phyloP scores from a whole-genome alignment of 768 basidiomycete species.

The Lactarius evosmus region DNA sequence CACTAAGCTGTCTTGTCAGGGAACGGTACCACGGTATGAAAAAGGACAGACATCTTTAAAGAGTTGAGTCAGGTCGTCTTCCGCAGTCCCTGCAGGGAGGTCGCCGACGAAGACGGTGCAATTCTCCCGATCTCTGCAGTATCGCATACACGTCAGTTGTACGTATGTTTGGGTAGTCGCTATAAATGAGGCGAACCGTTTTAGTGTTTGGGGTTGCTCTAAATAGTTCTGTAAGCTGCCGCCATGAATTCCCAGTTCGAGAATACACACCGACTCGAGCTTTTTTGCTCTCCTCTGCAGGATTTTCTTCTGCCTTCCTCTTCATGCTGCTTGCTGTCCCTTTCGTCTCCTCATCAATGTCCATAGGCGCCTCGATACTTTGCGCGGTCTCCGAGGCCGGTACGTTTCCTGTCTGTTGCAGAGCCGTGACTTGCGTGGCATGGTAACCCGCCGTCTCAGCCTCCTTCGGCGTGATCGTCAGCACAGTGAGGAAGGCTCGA shows the following conservation, averaged over 20 bases:
- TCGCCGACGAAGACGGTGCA: constrained; percentile 85
- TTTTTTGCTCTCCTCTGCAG: constrained; percentile 53
- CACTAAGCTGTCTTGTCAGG: constrained; percentile 52
- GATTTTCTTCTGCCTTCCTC: constrained; percentile 58
- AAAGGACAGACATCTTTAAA: constrained; percentile 76
- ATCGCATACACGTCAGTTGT: constrained; percentile 1
- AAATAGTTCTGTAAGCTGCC: constrained; percentile 32
- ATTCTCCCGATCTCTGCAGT: constrained; percentile 86
- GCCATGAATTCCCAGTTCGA: not conserved
- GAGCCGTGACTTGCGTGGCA: constrained; percentile 45
- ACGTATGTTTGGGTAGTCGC: constrained; percentile 13
- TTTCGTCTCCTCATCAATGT: constrained; percentile 39
- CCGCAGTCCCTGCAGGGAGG: constrained; percentile 51
- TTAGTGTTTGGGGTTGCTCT: constrained; percentile 47
- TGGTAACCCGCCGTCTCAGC: constrained; percentile 56
- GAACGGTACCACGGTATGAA: constrained; percentile 3
- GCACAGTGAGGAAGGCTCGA: not conserved
- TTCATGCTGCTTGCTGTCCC: constrained; percentile 49
- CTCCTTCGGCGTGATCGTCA: constrained; percentile 42
- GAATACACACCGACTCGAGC: constrained; percentile 52
- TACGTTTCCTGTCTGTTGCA: constrained; percentile 39
- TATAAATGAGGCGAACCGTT: constrained; percentile 46
- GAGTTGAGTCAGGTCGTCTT: constrained; percentile 63
- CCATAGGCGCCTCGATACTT: constrained; percentile 39
- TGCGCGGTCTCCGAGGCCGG: constrained; percentile 31